Base-by-base conservation (phyloP, 148 eudicot genomes). In the Bassia scoparia region DNA sequence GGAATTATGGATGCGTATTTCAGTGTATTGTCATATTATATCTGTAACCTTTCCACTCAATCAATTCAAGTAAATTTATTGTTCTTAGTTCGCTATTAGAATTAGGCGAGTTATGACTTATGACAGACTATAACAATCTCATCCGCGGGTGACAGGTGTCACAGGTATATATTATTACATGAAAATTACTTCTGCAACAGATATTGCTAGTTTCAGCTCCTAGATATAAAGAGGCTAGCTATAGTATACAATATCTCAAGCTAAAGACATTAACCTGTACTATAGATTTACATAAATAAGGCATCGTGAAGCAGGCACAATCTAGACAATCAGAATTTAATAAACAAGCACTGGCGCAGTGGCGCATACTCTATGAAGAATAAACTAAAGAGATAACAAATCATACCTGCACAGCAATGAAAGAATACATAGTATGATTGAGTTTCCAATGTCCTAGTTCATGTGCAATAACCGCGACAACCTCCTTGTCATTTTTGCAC, bases 371-470 rank as follows among this genome's bases (percentile, higher is more conserved):
- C 20, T 38, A 29, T 66, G n/a, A 0, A 15, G 27, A 53, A 50
- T 2, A 24, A 31, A 43, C n/a, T 11, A 37, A 33, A 10, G 13
- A 58, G 67, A 23, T 23, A 17, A 63, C 14, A 23, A 52, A 53
- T 73, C 79, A 70, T 89, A 96, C 99, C 99, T 96, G 99, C 76
- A 92, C 87, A 56, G 97, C 92, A 83, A 96, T 76, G 74, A 96
- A 96, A 49, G 93, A 86, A 74, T 87, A 96, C 97, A 96, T 88
- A 16, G 99, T 92, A 80, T 96, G 99, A 77, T 86, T 96, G 53
- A 96, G 97, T 81, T 92, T 96, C 99, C 99, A 96, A 79, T 96
- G 99, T 67, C 99, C 99, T 71, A 96, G 83, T 80, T 96, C 99
- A 84, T 96, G 99, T 21, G 99, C 97, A 82, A 96, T 92, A 56